A percentile compares a stretch with the other conserved stretches of the same genome.
phyloP scores from a whole-genome alignment of 345 rosid genomes.

The Eucalyptus tenuipes region DNA sequence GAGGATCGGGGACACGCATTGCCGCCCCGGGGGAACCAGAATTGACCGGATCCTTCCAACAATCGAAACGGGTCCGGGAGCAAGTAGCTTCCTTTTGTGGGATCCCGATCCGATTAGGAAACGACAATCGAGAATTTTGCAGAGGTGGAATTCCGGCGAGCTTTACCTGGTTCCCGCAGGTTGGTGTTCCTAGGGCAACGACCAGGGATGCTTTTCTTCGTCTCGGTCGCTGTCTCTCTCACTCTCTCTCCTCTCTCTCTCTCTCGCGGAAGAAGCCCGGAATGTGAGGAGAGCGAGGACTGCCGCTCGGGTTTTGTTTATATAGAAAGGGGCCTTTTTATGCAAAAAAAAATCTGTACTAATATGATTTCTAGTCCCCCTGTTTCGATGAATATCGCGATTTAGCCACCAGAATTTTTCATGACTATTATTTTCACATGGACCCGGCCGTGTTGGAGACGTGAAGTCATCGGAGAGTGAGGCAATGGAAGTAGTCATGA shows the following conservation, averaged over 20 bases:
- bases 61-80: not conserved
- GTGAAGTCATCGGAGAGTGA: not conserved
- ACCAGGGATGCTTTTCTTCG: not conserved
- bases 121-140: not conserved
- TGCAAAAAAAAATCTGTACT: not conserved
- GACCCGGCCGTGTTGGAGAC: not conserved
- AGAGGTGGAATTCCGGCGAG: not conserved
- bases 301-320: not conserved
- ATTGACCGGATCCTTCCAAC: not conserved
- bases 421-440: not conserved
- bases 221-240: not conserved
- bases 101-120: not conserved
- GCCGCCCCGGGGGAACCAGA: not conserved
- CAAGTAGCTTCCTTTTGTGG: not conserved
- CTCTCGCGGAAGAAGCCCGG: not conserved
- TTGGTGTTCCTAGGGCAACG: not conserved
- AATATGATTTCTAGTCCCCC: not conserved
- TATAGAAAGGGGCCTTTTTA: not conserved
- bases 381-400: not conserved
- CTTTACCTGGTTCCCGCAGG: not conserved
- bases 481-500: not conserved
- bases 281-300: not conserved
- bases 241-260: not conserved
- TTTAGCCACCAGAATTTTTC: not conserved
- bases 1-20: not conserved